Percentiles rank a stretch among this genome's conserved stretches.
These are phyloP conservation scores for Cryptococcus neoformans DNA, from an alignment of 1,284 basidiomycete species.

Conservation along the genomic window DNA sequence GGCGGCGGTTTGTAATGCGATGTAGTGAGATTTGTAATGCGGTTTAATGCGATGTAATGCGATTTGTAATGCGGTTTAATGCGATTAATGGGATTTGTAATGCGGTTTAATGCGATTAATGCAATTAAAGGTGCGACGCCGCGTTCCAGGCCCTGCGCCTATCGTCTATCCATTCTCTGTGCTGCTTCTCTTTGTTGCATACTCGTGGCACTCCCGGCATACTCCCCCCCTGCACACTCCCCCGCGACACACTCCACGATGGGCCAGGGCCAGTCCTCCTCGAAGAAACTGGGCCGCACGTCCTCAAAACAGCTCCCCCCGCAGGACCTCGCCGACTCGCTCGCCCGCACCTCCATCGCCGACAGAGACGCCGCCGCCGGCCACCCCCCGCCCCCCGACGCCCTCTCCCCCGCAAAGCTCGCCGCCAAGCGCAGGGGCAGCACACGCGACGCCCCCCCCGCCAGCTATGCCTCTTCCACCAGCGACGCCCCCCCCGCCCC, in stretches of 20 bases:
- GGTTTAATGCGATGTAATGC: neutral
- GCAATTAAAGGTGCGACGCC: neutral
- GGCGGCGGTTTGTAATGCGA: neutral
- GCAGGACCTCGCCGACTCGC: conserved; percentile 41
- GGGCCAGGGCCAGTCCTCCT: conserved; percentile 46
- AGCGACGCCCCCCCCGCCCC: conserved; percentile 11
- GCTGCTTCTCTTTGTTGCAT: neutral
- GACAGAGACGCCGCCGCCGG: conserved; percentile 4
- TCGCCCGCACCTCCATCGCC: conserved; percentile 34
- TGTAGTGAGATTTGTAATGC: neutral
- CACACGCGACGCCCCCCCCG: conserved; percentile 9
- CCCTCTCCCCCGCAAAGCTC: conserved; percentile 4
- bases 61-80: neutral
- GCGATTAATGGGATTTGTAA: neutral
- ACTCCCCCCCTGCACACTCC: neutral
- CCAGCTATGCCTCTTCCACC: conserved; percentile 13
- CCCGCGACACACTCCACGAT: conserved; percentile 23
- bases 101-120: neutral
- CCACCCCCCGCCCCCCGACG: conserved; percentile 5
- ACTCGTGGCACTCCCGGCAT: neutral
- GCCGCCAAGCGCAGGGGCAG: conserved; percentile 11
- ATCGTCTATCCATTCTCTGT: neutral
- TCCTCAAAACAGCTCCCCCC: conserved; percentile 49
- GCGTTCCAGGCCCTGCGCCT: neutral
- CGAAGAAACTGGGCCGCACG: conserved; percentile 51